A percentile compares a stretch with the other conserved stretches of the same genome.
These are phyloP conservation scores for Phytophthora foliorum DNA, from an alignment of 352 stramenopile species.

Conservation along the genomic window DNA sequence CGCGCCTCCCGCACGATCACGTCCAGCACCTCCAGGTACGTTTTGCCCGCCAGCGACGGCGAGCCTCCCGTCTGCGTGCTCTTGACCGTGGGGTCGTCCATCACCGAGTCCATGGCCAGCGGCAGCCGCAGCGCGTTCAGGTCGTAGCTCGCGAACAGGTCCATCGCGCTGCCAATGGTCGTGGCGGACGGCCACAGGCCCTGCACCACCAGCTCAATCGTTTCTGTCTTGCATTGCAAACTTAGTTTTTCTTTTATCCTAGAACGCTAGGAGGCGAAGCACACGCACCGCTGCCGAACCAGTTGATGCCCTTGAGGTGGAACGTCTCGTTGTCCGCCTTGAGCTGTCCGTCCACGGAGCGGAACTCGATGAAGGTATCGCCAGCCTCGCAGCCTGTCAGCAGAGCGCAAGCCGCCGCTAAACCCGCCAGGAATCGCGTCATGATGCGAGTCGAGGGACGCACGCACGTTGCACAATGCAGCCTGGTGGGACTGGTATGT, in stretches of 20 bases:
- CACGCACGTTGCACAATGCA: not conserved
- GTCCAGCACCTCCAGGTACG: conserved; percentile 74
- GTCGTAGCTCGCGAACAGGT: conserved; percentile 56
- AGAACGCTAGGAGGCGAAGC: not conserved
- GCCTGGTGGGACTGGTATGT: too few species aligned
- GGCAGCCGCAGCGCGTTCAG: conserved; percentile 74
- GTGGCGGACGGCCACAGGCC: conserved; percentile 76
- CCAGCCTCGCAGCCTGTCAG: conserved; percentile 16
- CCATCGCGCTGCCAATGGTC: conserved; percentile 56
- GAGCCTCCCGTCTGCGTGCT: conserved; percentile 57
- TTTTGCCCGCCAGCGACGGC: conserved; percentile 51
- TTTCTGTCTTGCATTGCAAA: conserved; percentile 40
- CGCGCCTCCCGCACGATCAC: conserved; percentile 60
- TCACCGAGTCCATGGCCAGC: conserved; percentile 73
- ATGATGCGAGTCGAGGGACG: not conserved
- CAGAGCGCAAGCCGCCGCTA: not conserved
- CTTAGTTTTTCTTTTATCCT: not conserved
- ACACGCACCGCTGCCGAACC: conserved; percentile 67
- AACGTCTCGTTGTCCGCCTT: conserved; percentile 64
- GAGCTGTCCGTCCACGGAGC: conserved; percentile 64
- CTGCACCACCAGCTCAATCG: conserved; percentile 67
- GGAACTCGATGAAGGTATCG: conserved; percentile 70
- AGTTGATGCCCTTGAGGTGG: conserved; percentile 80
- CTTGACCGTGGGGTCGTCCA: conserved; percentile 55
- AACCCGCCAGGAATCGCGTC: not conserved